phyloP scores from a whole-genome alignment of 306 rosid species.

The Glycine tomentella region DNA sequence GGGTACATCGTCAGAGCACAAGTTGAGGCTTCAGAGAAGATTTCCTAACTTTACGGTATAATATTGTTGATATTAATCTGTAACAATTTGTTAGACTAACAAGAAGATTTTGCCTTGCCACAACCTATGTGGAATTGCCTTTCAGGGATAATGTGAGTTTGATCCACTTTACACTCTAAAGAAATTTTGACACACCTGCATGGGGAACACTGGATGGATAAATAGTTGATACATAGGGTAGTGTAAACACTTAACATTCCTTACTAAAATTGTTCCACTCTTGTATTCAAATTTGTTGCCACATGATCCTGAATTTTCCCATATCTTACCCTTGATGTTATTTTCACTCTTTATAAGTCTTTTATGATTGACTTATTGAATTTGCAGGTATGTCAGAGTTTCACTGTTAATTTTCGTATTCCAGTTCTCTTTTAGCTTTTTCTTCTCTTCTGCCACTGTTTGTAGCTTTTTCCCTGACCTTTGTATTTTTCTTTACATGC shows the following conservation, averaged over 20 bases:
- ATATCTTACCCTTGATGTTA: neutral
- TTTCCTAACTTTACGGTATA: conserved; percentile 88
- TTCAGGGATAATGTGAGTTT: conserved; percentile 22
- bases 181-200: neutral
- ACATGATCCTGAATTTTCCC: neutral
- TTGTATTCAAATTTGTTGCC: conserved; percentile 7
- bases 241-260: conserved; percentile 5
- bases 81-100: conserved; percentile 14
- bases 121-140: conserved; percentile 31
- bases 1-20: conserved; percentile 88
- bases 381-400: conserved; percentile 10
- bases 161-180: conserved; percentile 15
- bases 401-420: conserved; percentile 13
- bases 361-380: conserved; percentile 5
- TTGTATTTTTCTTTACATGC: neutral
- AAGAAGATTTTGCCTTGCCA: conserved; percentile 32
- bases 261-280: neutral
- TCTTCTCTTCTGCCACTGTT: conserved; percentile 17
- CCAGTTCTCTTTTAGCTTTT: neutral
- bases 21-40: conserved; percentile 81
- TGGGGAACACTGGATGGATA: neutral
- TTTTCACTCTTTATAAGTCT: conserved; percentile 13
- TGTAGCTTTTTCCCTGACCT: neutral
- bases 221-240: conserved; percentile 14
- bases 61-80: conserved; percentile 28